Conservation (phyloP, 2,329 filamentous ascomycete genomes). For the Paecilomyces niveus region DNA sequence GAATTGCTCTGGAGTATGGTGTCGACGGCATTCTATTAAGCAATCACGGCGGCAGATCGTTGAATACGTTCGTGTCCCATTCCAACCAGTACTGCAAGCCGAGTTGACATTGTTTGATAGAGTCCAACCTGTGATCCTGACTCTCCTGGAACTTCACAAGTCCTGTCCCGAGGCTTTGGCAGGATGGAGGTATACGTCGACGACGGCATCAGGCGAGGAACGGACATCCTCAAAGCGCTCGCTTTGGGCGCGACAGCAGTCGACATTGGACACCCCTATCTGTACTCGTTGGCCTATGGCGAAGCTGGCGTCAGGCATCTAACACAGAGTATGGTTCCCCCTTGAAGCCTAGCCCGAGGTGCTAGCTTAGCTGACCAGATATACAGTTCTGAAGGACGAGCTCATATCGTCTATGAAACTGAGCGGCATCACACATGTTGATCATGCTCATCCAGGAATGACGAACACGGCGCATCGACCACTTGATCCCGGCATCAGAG, state of each 20-base stretch:
- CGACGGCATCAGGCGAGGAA: constrained; percentile 58
- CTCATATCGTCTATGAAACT: too few relatives aligned
- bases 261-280: constrained; percentile 54
- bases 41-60: constrained; percentile 41
- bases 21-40: constrained; percentile 38
- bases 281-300: constrained; percentile 58
- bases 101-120: constrained; percentile 2
- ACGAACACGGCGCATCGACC: too few relatives aligned
- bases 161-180: constrained; percentile 52
- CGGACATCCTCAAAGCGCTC: constrained; percentile 61
- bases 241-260: constrained; percentile 59
- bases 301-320: constrained; percentile 48
- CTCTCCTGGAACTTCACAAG: constrained; percentile 56
- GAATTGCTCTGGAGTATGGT: constrained; percentile 38
- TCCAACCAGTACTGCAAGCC: background rate
- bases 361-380: too few relatives aligned
- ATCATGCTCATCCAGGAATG: too few relatives aligned
- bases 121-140: constrained; percentile 45
- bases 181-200: constrained; percentile 58
- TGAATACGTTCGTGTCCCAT: constrained; percentile 29
- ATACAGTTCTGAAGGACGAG: too few relatives aligned
- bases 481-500: too few relatives aligned
- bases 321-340: too few relatives aligned
- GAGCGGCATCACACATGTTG: too few relatives aligned
- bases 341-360: too few relatives aligned